phyloP scores from a whole-genome alignment of 805 yeast species.

The Wickerhamiella domercqiae region DNA sequence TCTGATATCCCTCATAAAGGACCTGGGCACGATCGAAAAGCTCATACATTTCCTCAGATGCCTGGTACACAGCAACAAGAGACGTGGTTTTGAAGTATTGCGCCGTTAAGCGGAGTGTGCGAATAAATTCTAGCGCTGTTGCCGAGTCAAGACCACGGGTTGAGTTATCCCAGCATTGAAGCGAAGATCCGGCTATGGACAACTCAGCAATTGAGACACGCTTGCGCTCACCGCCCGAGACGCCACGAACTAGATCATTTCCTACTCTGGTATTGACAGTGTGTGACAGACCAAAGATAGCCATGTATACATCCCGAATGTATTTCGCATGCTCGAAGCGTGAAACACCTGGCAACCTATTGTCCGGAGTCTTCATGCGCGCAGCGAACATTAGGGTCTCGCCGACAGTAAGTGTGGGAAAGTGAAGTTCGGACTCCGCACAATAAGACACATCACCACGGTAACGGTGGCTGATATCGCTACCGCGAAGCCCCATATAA shows the following conservation, averaged over 20 bases:
- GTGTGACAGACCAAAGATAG: constrained; percentile 45
- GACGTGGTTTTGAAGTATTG: constrained; percentile 38
- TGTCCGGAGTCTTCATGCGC: constrained; percentile 49
- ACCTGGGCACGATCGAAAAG: constrained; percentile 49
- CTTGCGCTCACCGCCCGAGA: constrained; percentile 76
- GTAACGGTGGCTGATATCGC: constrained; percentile 43
- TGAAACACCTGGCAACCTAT: constrained; percentile 33
- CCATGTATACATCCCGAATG: constrained; percentile 34
- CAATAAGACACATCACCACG: constrained; percentile 34
- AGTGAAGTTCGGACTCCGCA: constrained; percentile 46
- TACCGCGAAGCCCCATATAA: constrained; percentile 47
- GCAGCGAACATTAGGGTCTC: constrained; percentile 60
- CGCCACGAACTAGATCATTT: constrained; percentile 50
- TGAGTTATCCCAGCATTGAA: constrained; percentile 67
- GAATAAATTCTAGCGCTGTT: constrained; percentile 61
- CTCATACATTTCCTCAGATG: constrained; percentile 50
- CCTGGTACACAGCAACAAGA: constrained; percentile 55
- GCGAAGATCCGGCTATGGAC: constrained; percentile 43
- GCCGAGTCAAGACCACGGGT: constrained; percentile 79
- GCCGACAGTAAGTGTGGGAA: constrained; percentile 61
- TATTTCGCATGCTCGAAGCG: constrained; percentile 34
- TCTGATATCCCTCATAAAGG: constrained; percentile 44
- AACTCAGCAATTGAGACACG: constrained; percentile 76
- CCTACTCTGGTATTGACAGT: constrained; percentile 48
- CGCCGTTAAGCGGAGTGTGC: constrained; percentile 51